These are phyloP conservation scores for Dittrichia graveolens DNA, from an alignment of 129 eudicot species.

Conservation along the genomic window DNA sequence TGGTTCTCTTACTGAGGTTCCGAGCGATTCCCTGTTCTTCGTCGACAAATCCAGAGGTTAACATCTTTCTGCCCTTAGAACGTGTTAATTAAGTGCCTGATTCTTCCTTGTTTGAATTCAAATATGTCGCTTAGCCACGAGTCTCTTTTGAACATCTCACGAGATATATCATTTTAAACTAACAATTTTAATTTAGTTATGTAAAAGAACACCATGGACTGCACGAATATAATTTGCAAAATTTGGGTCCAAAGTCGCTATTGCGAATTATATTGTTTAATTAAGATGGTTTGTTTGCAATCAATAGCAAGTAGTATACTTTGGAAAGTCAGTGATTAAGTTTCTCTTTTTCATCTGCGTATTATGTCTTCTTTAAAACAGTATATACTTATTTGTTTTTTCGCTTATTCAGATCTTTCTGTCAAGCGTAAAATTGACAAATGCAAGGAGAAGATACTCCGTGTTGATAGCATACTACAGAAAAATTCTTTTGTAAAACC, in stretches of 20 bases:
- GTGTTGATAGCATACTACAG: conserved; percentile 64
- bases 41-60: conserved; percentile 86
- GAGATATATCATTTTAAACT: neutral
- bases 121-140: neutral
- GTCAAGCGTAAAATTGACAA: conserved; percentile 88
- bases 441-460: conserved; percentile 68
- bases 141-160: neutral
- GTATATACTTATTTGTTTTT: neutral
- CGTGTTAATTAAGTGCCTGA: neutral
- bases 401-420: conserved; percentile 57
- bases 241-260: neutral
- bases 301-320: neutral
- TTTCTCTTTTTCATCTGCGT: neutral
- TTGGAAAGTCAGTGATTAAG: too few relatives aligned
- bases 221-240: neutral
- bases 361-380: neutral
- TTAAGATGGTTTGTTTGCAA: neutral
- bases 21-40: conserved; percentile 67
- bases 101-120: neutral
- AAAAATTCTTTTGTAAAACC: conserved; percentile 72
- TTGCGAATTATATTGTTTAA: neutral
- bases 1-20: conserved; percentile 62
- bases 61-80: neutral
- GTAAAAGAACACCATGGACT: neutral
- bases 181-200: neutral